A percentile compares a stretch with the other conserved stretches of the same genome.
Conservation (phyloP, 306 rosid genomes). For the Notholithocarpus densiflorus region DNA sequence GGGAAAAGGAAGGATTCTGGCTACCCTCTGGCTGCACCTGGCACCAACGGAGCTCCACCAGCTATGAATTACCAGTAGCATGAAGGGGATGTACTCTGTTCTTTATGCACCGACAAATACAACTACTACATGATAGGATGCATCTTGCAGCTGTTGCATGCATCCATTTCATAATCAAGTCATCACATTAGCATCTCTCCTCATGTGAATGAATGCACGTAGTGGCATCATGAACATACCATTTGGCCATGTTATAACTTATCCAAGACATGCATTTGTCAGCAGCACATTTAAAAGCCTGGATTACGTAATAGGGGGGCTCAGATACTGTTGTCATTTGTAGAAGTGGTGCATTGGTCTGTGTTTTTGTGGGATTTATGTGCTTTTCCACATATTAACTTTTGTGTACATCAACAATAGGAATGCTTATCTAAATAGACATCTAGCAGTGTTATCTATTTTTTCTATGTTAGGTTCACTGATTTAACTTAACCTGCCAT, state of each 20-base stretch:
- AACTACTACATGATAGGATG: constrained; percentile 84
- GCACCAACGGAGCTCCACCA: constrained; percentile 67
- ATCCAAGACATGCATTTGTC: constrained; percentile 73
- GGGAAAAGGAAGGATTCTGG: constrained; percentile 85
- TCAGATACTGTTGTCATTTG: constrained; percentile 41
- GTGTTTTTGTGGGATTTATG: constrained; percentile 44
- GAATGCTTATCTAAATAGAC: constrained; percentile 40
- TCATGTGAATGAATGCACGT: constrained; percentile 78
- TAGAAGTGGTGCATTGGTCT: constrained; percentile 64
- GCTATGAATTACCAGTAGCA: constrained; percentile 79
- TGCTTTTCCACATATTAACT: constrained; percentile 35
- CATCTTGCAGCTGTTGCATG: constrained; percentile 98
- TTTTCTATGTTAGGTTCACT: constrained; percentile 30
- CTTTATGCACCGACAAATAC: constrained; percentile 70
- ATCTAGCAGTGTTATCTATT: constrained; percentile 17
- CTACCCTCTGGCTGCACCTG: constrained; percentile 46
- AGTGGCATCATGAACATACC: constrained; percentile 85
- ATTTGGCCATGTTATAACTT: constrained; percentile 64
- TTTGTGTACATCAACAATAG: constrained; percentile 53
- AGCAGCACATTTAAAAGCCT: constrained; percentile 48
- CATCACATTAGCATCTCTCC: constrained; percentile 87
- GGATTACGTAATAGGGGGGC: constrained; percentile 44
- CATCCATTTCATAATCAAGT: constrained; percentile 95
- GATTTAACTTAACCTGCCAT: constrained; percentile 38
- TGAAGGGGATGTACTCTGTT: constrained; percentile 98